Percentiles rank a stretch among this genome's conserved stretches.
phyloP scores from a whole-genome alignment of 176 grass and related monocot species.

The Oryza glumipatula region DNA sequence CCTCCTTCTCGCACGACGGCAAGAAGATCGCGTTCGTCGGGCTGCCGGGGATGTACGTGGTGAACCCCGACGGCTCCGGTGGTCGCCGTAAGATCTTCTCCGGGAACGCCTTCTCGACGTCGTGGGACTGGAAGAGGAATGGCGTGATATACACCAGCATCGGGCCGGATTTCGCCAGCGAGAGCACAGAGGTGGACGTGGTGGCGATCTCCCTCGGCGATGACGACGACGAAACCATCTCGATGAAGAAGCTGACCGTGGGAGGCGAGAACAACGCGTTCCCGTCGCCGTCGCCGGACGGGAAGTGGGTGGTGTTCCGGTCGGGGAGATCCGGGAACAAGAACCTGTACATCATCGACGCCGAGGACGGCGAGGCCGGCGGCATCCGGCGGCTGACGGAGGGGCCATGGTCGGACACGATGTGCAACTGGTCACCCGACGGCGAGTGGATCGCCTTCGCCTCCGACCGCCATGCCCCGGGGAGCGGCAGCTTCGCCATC shows the following conservation, averaged over 20 bases:
- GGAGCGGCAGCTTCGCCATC: conserved; percentile 76
- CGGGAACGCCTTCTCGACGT: conserved; percentile 74
- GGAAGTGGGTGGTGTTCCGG: conserved; percentile 91
- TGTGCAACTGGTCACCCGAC: conserved; percentile 95
- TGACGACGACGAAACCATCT: background rate
- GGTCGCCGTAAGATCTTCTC: conserved; percentile 52
- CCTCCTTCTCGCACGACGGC: conserved; percentile 92
- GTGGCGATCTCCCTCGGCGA: conserved; percentile 62
- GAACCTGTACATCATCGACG: conserved; percentile 91
- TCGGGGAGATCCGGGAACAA: conserved; percentile 79
- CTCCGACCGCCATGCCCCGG: conserved; percentile 72
- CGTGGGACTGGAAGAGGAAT: conserved; percentile 93
- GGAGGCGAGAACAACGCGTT: conserved; percentile 83
- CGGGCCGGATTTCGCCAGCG: conserved; percentile 65
- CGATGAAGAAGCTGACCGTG: conserved; percentile 65
- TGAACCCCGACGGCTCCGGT: conserved; percentile 77
- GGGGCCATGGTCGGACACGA: conserved; percentile 85
- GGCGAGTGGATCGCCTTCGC: conserved; percentile 97
- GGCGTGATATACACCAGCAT: conserved; percentile 77
- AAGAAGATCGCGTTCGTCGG: conserved; percentile 68
- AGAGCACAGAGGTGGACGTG: conserved; percentile 70
- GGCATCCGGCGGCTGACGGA: conserved; percentile 65
- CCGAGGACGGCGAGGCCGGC: conserved; percentile 62
- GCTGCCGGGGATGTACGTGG: conserved; percentile 74
- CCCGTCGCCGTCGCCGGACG: conserved; percentile 86